These are phyloP conservation scores for Ocimum tenuiflorum DNA, from an alignment of 257 asterid genomes.

Conservation along the genomic window DNA sequence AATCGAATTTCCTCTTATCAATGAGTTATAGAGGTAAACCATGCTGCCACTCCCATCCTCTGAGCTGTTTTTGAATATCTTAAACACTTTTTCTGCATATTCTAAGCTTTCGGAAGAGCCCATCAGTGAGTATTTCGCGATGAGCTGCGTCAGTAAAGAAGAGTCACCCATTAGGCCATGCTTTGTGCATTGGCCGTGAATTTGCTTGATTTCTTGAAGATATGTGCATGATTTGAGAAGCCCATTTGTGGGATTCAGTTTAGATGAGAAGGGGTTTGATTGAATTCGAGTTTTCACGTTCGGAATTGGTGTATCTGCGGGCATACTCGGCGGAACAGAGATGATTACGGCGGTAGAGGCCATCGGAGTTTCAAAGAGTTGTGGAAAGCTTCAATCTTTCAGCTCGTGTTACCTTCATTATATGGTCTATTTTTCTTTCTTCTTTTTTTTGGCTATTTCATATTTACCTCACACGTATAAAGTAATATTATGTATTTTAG, in stretches of 20 bases:
- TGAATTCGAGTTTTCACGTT: conserved; percentile 16
- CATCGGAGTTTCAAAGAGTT: conserved; percentile 20
- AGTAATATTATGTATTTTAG: too few species aligned
- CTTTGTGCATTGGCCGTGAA: conserved; percentile 41
- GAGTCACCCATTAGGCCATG: conserved; percentile 27
- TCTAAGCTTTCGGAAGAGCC: conserved; percentile 41
- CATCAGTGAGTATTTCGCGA: conserved; percentile 32
- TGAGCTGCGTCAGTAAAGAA: conserved; percentile 26
- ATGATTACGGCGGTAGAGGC: conserved; percentile 23
- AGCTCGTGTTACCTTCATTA: too few species aligned
- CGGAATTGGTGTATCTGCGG: conserved; percentile 1
- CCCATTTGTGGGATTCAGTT: background rate
- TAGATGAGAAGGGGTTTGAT: conserved; percentile 9
- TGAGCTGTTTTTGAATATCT: conserved; percentile 19
- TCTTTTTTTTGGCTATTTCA: too few species aligned
- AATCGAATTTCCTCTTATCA: conserved; percentile 37
- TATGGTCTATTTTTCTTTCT: too few species aligned
- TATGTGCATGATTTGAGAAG: conserved; percentile 40
- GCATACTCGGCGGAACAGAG: conserved; percentile 27
- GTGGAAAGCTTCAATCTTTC: background rate
- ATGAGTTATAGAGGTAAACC: conserved; percentile 34
- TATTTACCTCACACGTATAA: too few species aligned
- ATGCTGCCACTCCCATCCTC: conserved; percentile 18
- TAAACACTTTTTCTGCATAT: conserved; percentile 33
- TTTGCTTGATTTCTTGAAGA: conserved; percentile 38